phyloP scores from a whole-genome alignment of 2,329 filamentous ascomycete species.

The Fusarium ambrosium region DNA sequence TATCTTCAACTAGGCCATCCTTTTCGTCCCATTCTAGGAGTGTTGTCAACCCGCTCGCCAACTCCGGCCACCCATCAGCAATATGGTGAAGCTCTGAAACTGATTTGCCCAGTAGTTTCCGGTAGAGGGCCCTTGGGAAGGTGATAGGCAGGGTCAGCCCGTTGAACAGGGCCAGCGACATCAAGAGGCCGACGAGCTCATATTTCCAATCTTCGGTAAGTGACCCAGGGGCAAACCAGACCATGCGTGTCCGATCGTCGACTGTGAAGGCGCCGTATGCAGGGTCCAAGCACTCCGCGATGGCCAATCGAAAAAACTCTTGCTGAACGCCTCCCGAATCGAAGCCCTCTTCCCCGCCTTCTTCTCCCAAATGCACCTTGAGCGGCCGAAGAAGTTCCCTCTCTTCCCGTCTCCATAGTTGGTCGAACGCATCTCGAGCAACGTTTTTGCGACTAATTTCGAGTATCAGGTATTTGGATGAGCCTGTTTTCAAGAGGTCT shows the following conservation, averaged over 20 bases:
- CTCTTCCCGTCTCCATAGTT: constrained; percentile 88
- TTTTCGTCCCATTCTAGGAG: constrained; percentile 82
- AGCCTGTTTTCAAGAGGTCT: constrained; percentile 74
- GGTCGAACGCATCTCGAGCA: constrained; percentile 82
- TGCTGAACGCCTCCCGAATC: constrained; percentile 97
- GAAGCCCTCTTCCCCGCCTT: constrained; percentile 86
- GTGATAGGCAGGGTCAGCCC: constrained; percentile 91
- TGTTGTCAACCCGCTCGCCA: constrained; percentile 79
- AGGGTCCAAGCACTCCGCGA: constrained; percentile 83
- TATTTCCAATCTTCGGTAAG: constrained; percentile 90
- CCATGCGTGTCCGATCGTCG: constrained; percentile 81
- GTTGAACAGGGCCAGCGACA: constrained; percentile 93
- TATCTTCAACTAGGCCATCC: constrained; percentile 81
- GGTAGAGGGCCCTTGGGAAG: constrained; percentile 88
- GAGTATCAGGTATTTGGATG: constrained; percentile 78
- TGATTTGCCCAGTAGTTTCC: constrained; percentile 78
- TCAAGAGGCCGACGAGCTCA: constrained; percentile 87
- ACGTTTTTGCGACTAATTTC: constrained; percentile 77
- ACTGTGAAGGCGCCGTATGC: constrained; percentile 85
- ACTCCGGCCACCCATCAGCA: constrained; percentile 86
- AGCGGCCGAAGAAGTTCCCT: constrained; percentile 86
- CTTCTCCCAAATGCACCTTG: constrained; percentile 88
- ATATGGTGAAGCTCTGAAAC: constrained; percentile 82
- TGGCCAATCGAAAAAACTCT: constrained; percentile 91
- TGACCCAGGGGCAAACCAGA: constrained; percentile 89